Percentiles rank a stretch among this genome's conserved stretches.
These are phyloP conservation scores for Allomyces macrogynus DNA, from an alignment of 192 early-diverging fungal species.

Conservation along the genomic window DNA sequence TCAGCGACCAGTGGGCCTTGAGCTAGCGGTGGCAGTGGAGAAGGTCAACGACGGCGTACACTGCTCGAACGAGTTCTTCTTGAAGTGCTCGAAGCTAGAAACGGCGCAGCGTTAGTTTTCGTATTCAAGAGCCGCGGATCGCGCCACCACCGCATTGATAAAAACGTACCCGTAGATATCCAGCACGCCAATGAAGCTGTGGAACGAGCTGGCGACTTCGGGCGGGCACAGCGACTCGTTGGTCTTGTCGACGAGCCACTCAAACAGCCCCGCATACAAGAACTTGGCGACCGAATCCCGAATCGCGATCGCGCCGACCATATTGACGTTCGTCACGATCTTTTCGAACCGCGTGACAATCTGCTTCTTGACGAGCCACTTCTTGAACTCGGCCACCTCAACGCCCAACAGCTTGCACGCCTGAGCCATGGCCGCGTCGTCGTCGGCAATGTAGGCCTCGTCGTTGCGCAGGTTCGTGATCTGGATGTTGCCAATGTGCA, in stretches of 20 bases:
- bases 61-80: slow-evolving; percentile 99
- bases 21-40: too few species aligned
- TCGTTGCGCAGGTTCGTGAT: slow-evolving; percentile 48
- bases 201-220: slow-evolving; percentile 13
- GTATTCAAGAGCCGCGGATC: too few species aligned
- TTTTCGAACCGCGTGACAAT: slow-evolving; percentile 79
- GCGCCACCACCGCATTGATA: too few species aligned
- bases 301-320: slow-evolving; percentile 49
- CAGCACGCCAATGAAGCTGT: slow-evolving; percentile 84
- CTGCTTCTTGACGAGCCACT: slow-evolving; percentile 89
- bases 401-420: slow-evolving; percentile 61
- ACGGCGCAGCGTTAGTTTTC: too few species aligned
- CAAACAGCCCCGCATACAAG: slow-evolving; percentile 86
- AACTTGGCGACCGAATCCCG: slow-evolving; percentile 92
- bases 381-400: slow-evolving; percentile 57
- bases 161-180: slow-evolving; percentile 69
- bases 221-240: slow-evolving; percentile 49
- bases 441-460: slow-evolving; percentile 50
- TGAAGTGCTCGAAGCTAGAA: slow-evolving; percentile 76
- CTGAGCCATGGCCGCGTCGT: slow-evolving; percentile 46
- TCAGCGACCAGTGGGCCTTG: too few species aligned
- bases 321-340: slow-evolving; percentile 60
- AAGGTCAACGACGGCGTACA: slow-evolving; percentile 8
- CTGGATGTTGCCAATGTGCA: slow-evolving; percentile 91
- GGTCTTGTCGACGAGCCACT: slow-evolving; percentile 82